These are phyloP conservation scores for Babesia ovis DNA, from an alignment of 169 alveolate species.

Conservation along the genomic window DNA sequence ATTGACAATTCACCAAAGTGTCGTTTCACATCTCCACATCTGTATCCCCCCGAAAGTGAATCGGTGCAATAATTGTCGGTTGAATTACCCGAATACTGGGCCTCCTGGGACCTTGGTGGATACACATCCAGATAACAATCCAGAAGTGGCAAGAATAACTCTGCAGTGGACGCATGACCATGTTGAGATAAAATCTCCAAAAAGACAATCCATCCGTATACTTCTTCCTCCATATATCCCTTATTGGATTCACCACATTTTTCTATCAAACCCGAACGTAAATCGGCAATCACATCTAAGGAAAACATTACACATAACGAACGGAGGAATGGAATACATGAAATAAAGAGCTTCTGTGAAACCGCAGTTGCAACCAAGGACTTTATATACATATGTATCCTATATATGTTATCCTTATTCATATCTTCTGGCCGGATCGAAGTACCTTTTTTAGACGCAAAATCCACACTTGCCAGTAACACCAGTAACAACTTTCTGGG, in stretches of 20 bases:
- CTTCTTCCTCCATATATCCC: slow-evolving; percentile 39
- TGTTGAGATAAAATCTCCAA: slow-evolving; percentile 43
- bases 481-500: neutral
- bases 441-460: neutral
- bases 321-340: slow-evolving; percentile 15
- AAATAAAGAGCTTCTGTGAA: slow-evolving; percentile 1
- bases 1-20: slow-evolving; percentile 22
- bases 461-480: neutral
- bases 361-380: slow-evolving; percentile 9
- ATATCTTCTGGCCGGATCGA: neutral
- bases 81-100: neutral
- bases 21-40: slow-evolving; percentile 15
- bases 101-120: neutral
- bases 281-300: neutral
- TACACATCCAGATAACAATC: slow-evolving; percentile 33
- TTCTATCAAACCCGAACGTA: neutral
- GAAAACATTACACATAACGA: slow-evolving; percentile 5
- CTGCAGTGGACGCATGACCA: slow-evolving; percentile 35
- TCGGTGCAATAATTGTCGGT: neutral
- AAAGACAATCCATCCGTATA: slow-evolving; percentile 61
- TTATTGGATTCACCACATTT: neutral
- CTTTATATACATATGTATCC: neutral
- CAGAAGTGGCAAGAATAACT: slow-evolving; percentile 39
- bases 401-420: neutral
- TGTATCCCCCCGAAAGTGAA: neutral